A percentile compares a stretch with the other conserved stretches of the same genome.
phyloP scores from a whole-genome alignment of 345 rosid genomes.

The Acer campestre region DNA sequence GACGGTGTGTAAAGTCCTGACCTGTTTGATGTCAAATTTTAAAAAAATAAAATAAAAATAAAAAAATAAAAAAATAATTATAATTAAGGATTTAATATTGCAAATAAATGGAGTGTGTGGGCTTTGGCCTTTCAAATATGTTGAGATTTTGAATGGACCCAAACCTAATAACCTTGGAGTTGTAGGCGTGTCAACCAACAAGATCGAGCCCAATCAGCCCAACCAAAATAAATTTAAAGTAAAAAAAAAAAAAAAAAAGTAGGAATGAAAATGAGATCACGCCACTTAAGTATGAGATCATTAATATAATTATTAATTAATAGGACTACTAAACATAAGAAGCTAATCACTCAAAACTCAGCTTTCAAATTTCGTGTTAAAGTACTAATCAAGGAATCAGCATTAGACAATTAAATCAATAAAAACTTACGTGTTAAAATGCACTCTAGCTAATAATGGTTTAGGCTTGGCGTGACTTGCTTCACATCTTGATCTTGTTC shows the following conservation, averaged over 20 bases:
- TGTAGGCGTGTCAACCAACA: not conserved
- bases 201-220: not conserved
- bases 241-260: too few species aligned
- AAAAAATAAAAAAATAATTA: too few species aligned
- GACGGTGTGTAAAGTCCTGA: too few species aligned
- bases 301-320: too few species aligned
- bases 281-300: slow-evolving; percentile 2
- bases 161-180: not conserved
- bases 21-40: too few species aligned
- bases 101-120: not conserved
- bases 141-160: not conserved
- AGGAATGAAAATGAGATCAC: not conserved
- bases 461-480: not conserved
- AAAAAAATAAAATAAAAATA: too few species aligned
- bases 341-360: not conserved
- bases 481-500: not conserved
- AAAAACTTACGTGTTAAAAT: not conserved
- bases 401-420: not conserved
- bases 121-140: not conserved
- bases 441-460: not conserved
- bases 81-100: not conserved
- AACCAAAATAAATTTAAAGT: not conserved
- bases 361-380: not conserved
- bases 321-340: not conserved
- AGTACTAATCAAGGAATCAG: not conserved